These are phyloP conservation scores for Botrytis hyacinthi DNA, from an alignment of 2,329 filamentous ascomycete species.

Conservation along the genomic window DNA sequence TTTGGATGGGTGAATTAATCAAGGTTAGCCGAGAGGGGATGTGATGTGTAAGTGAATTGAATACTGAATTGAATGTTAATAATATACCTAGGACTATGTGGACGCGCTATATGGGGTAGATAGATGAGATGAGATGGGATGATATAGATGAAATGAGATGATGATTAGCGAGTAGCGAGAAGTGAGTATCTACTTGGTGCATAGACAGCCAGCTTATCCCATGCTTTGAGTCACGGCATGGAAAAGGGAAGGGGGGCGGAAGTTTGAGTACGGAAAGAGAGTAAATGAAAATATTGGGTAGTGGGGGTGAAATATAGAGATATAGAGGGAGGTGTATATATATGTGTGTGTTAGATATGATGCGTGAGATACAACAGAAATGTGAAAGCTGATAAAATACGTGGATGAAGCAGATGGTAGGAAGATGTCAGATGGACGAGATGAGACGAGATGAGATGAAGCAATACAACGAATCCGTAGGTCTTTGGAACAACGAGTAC, in stretches of 20 bases:
- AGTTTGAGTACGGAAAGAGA: not conserved
- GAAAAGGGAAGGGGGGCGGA: no score
- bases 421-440: not conserved
- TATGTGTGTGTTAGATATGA: not conserved
- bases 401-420: not conserved
- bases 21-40: not conserved
- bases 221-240: no score
- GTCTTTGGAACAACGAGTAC: not conserved
- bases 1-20: not conserved
- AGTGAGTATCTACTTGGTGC: not conserved
- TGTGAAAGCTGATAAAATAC: not conserved
- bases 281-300: not conserved
- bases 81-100: not conserved
- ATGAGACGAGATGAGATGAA: not conserved
- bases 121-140: not conserved
- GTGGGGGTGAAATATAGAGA: not conserved
- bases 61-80: not conserved
- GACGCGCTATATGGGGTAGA: not conserved
- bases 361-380: fast-evolving
- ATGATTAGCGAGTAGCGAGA: not conserved
- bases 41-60: not conserved
- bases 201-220: not conserved
- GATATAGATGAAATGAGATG: not conserved
- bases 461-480: not conserved
- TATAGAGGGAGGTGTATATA: not conserved